Evolutionary conservation across 179 eudicot genomes (phyloP), one percentile per base, ranked within the genome.

Genomic region (Corrigiola litoralis): DNA sequence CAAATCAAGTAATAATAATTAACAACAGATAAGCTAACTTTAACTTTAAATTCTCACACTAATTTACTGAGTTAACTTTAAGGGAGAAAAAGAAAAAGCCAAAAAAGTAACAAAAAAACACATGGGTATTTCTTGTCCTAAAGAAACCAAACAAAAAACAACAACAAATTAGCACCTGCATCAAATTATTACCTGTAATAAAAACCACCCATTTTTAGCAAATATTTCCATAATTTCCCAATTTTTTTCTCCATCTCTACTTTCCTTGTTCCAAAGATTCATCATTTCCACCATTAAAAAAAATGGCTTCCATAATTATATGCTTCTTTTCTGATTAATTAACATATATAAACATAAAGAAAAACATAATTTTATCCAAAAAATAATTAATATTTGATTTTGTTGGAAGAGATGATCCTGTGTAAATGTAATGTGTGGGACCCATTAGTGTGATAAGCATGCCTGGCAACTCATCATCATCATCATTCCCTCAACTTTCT

Each of bases 361-460:
- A 65, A 24, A 4, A 37, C 13, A 12, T 4, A 41, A 31, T 10
- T 24, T 27, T 52, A 47, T 59, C 28, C 36, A 20, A 29, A 45
- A 41, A 16, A 29, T 66, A 60, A 27, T 1, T 29, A 12, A 21
- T 63, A 33, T 21, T 33, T 42, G 45, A 51, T 59, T n/a, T 32
- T 16, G 20, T 44, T 49, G 32, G 42, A 29, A 61, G 55, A 67
- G 72, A 67, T 75, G 64, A 75, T 63, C 52, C 34, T 61, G 20
- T 60, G 23, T 60, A 4, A 42, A 8, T 10, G 10, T 38, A 5
- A 9, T 56, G 33, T 57, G 70, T 74, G 75, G 72, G 81, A 76
- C 65, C 74, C 71, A 75, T 82, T 81, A 80, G 86, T 81, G 84
- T 81, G 84, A 77, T 66, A 78, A 65, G 81, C 92, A 84, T 86